Base-by-base conservation (phyloP, 305 asterid genomes). In the Lippia alba region DNA sequence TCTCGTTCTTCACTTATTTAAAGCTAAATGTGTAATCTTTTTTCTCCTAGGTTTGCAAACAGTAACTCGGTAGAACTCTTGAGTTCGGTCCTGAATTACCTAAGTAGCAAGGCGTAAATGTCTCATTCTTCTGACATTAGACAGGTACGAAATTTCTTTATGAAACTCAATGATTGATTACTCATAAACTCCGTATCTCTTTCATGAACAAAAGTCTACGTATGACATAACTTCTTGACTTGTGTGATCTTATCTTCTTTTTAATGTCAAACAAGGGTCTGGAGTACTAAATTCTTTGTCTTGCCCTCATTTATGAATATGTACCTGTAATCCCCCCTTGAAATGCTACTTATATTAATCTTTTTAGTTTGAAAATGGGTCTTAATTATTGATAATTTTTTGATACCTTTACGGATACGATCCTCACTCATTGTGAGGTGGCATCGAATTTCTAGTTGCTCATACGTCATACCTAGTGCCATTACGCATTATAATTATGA, bases 221-320 rank as follows among this genome's bases (percentile, higher is more conserved):
- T 40, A 4, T 44, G 32, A 74, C 79, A 12, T 67, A 66, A 68
- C 67, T 61, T 46, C 18, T 56, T 64, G 56, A 76, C 71, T 44
- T 48, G 12, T 45, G 5, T 56, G 33, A 64, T 64, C 76, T 61
- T 60, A 45, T 70, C 80, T 18, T 24, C 32, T 39, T 70, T 61
- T 61, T 14, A 76, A 66, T 55, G 60, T 76, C 59, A 71, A 14
- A 16, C 41, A 53, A n/a, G 11, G 30, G 30, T 24, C 30, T 24
- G 3, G 30, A 24, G 30, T 24, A 24, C 30, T 24, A 24, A 45
- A 24, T 4, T 5, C 10, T 44, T 41, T 20, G 4, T 33, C 8
- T 61, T 71, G 67, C 60, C 45, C 19, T 10, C 19, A 17, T 45
- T 41, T 19, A 53, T 63, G 36, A 71, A 63, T 65, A 50, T n/a